Conservation (phyloP, 108 stramenopile species). For the Craspedostauros australis region DNA sequence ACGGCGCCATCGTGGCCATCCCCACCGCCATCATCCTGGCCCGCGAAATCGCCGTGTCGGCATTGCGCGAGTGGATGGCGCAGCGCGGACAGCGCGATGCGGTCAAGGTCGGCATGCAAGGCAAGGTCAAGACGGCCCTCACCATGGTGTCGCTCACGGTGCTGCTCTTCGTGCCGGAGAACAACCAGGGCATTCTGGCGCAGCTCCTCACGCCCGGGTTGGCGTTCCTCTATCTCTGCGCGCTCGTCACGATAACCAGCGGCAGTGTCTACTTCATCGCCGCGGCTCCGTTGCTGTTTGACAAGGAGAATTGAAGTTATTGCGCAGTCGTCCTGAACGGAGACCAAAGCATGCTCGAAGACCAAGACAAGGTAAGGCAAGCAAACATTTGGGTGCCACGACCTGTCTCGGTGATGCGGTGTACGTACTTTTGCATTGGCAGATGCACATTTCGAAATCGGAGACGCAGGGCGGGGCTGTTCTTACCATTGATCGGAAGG, state of each 20-base stretch:
- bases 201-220: constrained; percentile 33
- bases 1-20: constrained; percentile 60
- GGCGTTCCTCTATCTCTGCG: constrained; percentile 52
- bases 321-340: too few relatives aligned
- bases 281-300: constrained; percentile 59
- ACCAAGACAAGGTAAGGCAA: too few relatives aligned
- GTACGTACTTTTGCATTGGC: too few relatives aligned
- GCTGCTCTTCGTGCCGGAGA: constrained; percentile 49
- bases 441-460: too few relatives aligned
- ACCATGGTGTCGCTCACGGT: constrained; percentile 72
- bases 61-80: constrained; percentile 95
- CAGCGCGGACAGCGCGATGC: constrained; percentile 60
- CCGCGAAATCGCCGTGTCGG: constrained; percentile 86
- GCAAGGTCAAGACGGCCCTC: constrained; percentile 82
- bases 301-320: constrained; percentile 30
- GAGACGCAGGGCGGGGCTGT: too few relatives aligned
- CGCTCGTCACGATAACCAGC: constrained; percentile 79
- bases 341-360: too few relatives aligned
- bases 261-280: constrained; percentile 81
- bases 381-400: too few relatives aligned
- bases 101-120: constrained; percentile 86
- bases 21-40: constrained; percentile 82
- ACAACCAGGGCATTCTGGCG: constrained; percentile 4
- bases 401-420: too few relatives aligned
- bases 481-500: too few relatives aligned